Conservation (phyloP, 2,329 filamentous ascomycete genomes). For the Blumeriella jaapii region DNA sequence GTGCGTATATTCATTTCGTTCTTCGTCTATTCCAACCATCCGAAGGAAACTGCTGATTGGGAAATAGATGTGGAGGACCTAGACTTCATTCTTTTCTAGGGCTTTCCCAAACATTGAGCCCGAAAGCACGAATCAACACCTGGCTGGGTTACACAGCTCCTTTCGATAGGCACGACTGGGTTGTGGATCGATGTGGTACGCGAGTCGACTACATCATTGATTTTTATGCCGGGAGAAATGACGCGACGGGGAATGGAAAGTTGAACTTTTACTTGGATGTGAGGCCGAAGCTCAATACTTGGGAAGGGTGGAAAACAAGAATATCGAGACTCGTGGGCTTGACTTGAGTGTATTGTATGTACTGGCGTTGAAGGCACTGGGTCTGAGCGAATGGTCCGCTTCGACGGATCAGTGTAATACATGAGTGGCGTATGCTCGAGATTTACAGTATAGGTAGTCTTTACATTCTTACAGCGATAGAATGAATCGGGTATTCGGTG, state of each 20-base stretch:
- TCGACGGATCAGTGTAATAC: conserved; percentile 3
- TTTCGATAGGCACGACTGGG: conserved; percentile 96
- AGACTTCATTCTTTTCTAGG: conserved; percentile 77
- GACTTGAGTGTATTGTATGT: conserved; percentile 26
- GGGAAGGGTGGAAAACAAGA: conserved; percentile 59
- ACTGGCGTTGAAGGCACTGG: neutral
- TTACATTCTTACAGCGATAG: no score
- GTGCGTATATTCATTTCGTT: conserved; percentile 30
- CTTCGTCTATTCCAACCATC: neutral
- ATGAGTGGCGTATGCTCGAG: no score
- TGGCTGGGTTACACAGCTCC: conserved; percentile 80
- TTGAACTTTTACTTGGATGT: conserved; percentile 58
- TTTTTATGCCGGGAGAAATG: conserved; percentile 69
- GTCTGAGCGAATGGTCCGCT: conserved; percentile 10
- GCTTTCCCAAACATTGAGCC: conserved; percentile 57
- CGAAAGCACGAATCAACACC: conserved; percentile 71
- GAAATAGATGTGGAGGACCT: conserved; percentile 57
- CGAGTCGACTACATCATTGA: conserved; percentile 94
- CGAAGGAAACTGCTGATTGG: neutral
- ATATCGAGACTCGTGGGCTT: conserved; percentile 39
- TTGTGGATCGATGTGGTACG: conserved; percentile 80
- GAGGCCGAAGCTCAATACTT: conserved; percentile 55
- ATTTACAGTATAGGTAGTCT: no score
- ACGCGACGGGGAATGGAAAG: conserved; percentile 31
- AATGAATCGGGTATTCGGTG: no score